phyloP scores from a whole-genome alignment of 768 basidiomycete genomes.

The Mycena maculata region DNA sequence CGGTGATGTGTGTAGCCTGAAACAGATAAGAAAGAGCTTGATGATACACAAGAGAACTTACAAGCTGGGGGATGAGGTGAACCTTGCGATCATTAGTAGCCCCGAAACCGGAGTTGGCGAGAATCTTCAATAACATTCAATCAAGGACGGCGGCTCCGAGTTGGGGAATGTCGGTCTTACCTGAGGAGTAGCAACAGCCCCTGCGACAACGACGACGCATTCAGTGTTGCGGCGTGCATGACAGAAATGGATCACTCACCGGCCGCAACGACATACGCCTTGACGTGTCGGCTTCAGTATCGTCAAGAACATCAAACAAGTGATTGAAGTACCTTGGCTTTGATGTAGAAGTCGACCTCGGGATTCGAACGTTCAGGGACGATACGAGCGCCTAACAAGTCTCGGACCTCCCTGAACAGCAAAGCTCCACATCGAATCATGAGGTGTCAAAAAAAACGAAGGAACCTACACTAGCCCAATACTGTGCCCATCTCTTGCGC shows the following conservation, averaged over 20 bases:
- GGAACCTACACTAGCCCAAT: background rate
- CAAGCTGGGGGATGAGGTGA: slow-evolving; percentile 12
- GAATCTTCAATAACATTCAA: slow-evolving; percentile 3
- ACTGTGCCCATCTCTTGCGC: background rate
- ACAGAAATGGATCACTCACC: slow-evolving; percentile 2
- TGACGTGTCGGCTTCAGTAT: background rate
- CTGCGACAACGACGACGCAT: background rate
- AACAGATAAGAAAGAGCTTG: background rate
- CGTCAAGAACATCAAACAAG: background rate
- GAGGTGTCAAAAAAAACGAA: background rate
- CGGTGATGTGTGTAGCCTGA: slow-evolving; percentile 11
- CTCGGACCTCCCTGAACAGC: background rate
- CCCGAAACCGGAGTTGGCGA: slow-evolving; percentile 15
- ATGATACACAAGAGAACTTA: background rate
- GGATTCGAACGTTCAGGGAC: background rate
- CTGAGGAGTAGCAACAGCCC: slow-evolving; percentile 15
- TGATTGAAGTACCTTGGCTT: slow-evolving; percentile 8
- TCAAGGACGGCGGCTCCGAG: background rate
- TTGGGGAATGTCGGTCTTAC: background rate
- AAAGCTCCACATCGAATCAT: slow-evolving; percentile 1
- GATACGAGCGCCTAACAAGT: slow-evolving; percentile 12
- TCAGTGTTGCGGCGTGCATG: background rate
- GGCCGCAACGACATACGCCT: slow-evolving; percentile 14
- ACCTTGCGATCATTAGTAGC: background rate
- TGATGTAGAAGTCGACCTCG: slow-evolving; percentile 13